Evolutionary conservation across 306 rosid genomes (phyloP).

Genomic region (Potentilla sterilis): DNA sequence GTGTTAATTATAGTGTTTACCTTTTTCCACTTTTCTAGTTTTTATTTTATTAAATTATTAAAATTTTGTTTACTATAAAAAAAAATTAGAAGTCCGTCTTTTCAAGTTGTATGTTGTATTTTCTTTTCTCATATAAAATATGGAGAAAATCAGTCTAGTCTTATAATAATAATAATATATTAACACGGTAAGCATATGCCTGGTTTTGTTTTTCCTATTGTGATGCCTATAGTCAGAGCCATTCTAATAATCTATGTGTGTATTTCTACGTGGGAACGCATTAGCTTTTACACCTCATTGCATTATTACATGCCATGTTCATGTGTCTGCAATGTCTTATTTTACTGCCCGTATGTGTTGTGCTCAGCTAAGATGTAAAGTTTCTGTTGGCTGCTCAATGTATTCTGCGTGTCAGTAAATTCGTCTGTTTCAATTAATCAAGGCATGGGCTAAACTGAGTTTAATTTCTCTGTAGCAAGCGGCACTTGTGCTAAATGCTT

Average conservation of each 20-base stretch:
- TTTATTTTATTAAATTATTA: not conserved
- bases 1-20: no score
- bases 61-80: not conserved
- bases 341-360: not conserved
- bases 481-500: slow-evolving; percentile 96
- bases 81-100: not conserved
- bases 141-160: not conserved
- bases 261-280: not conserved
- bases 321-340: not conserved
- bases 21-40: not conserved
- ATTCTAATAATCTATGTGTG: not conserved
- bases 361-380: not conserved
- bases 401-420: not conserved
- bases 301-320: not conserved
- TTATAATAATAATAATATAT: not conserved
- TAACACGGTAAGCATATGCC: not conserved
- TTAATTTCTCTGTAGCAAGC: slow-evolving; percentile 68
- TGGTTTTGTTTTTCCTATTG: not conserved
- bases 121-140: not conserved
- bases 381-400: not conserved
- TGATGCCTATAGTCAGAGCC: not conserved
- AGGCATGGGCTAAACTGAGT: slow-evolving; percentile 8
- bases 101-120: not conserved
- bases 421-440: slow-evolving; percentile 10
- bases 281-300: not conserved